A percentile compares a stretch with the other conserved stretches of the same genome.
These are phyloP conservation scores for Cercospora sojina DNA, from an alignment of 2,329 filamentous ascomycete genomes.

Conservation along the genomic window DNA sequence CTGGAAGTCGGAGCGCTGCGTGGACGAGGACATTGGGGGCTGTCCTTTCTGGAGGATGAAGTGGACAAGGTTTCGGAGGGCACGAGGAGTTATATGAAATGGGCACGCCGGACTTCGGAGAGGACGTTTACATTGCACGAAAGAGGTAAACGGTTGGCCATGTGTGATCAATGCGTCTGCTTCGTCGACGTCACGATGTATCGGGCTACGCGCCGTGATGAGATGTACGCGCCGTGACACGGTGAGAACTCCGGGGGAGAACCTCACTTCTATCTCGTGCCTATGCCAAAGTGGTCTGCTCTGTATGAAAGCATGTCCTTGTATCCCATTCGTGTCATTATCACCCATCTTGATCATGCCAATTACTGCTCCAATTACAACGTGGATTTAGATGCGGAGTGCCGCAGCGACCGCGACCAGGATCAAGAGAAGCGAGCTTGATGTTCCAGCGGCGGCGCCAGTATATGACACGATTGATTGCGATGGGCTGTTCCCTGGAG, in stretches of 20 bases:
- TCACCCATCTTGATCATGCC: background rate
- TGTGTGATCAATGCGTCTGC: conserved; percentile 10
- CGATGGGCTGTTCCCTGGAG: background rate
- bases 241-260: background rate
- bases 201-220: conserved; percentile 4
- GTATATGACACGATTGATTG: conserved; percentile 17
- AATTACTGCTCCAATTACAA: background rate
- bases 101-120: background rate
- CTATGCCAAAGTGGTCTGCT: background rate
- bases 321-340: background rate
- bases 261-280: background rate
- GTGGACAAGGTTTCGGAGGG: background rate
- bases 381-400: background rate
- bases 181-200: conserved; percentile 11
- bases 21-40: background rate
- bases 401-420: background rate
- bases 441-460: background rate
- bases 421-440: background rate
- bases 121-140: conserved; percentile 2
- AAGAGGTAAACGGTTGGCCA: conserved; percentile 8
- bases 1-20: conserved; percentile 2
- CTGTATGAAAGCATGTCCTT: background rate
- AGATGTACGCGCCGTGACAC: conserved; percentile 10
- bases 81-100: background rate
- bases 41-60: background rate